These are phyloP conservation scores for Leccinum variicolor DNA, from an alignment of 768 basidiomycete species.

Conservation along the genomic window DNA sequence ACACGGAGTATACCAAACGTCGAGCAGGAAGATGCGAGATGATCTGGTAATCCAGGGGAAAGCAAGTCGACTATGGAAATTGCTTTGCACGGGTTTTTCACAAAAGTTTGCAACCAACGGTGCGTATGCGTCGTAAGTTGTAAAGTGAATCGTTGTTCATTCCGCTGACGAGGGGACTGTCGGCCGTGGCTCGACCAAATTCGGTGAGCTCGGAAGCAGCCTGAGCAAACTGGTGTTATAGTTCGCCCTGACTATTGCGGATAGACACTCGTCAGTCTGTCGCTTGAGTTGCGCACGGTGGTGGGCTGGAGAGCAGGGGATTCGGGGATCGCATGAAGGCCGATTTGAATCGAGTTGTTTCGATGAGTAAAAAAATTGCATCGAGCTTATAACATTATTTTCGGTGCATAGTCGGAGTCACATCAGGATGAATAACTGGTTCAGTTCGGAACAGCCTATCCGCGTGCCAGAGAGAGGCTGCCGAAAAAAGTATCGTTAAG, in stretches of 20 bases:
- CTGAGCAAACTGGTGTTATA: neutral
- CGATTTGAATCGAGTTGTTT: neutral
- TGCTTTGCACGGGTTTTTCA: neutral
- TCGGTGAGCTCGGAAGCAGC: neutral
- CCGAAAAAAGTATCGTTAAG: too few species aligned
- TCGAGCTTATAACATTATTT: neutral
- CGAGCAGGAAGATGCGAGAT: neutral
- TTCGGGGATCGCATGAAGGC: neutral
- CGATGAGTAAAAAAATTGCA: neutral
- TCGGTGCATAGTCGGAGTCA: too few species aligned
- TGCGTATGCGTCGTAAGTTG: neutral
- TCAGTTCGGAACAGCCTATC: too few species aligned
- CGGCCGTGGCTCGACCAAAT: neutral
- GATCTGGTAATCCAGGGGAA: neutral
- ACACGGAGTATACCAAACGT: neutral
- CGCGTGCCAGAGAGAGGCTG: too few species aligned
- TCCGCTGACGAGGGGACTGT: neutral
- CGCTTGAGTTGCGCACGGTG: neutral
- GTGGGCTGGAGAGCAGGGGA: neutral
- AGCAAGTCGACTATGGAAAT: too few species aligned
- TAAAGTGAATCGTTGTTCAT: neutral
- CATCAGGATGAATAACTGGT: too few species aligned
- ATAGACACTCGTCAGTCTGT: neutral
- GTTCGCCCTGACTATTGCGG: neutral
- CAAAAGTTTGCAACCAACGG: neutral